Evolutionary conservation across 1,284 basidiomycete species (phyloP).

Genomic region (Entoloma clypeatum): DNA sequence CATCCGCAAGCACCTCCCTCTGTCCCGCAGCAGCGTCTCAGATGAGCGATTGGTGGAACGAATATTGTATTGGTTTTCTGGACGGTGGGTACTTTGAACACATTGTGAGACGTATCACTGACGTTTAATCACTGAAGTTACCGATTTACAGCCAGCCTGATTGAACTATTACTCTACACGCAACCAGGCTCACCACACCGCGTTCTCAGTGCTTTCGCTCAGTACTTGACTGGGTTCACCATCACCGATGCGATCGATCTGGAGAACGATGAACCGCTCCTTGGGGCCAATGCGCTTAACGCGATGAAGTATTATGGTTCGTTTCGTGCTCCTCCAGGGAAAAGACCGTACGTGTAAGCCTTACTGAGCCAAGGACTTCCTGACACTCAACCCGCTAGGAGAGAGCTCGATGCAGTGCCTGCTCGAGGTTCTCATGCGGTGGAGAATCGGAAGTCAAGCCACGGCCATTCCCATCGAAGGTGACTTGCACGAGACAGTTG

Average conservation of each 20-base stretch:
- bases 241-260: slow-evolving; percentile 17
- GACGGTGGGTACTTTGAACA: slow-evolving; percentile 10
- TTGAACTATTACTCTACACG: slow-evolving; percentile 13
- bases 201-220: slow-evolving; percentile 13
- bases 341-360: slow-evolving; percentile 4
- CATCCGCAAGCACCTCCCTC: slow-evolving; percentile 7
- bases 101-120: not conserved
- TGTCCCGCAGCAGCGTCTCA: slow-evolving; percentile 2
- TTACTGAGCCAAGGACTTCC: slow-evolving; percentile 7
- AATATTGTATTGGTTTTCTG: slow-evolving; percentile 13
- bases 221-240: slow-evolving; percentile 13
- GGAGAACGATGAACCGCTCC: slow-evolving; percentile 11
- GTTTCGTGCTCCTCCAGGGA: slow-evolving; percentile 7
- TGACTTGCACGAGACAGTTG: slow-evolving; percentile 10
- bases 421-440: slow-evolving; percentile 14
- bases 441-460: slow-evolving; percentile 14
- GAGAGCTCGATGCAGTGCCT: slow-evolving; percentile 11
- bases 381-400: slow-evolving; percentile 9
- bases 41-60: slow-evolving; percentile 13
- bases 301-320: slow-evolving; percentile 15
- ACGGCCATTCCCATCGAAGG: slow-evolving; percentile 10
- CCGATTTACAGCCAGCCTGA: slow-evolving; percentile 9
- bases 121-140: slow-evolving; percentile 1
- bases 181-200: slow-evolving; percentile 9
- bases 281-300: not conserved